Evolutionary conservation across 257 asterid species (phyloP), one percentile per base, ranked within the genome.

Genomic region (Buddleja alternifolia): DNA sequence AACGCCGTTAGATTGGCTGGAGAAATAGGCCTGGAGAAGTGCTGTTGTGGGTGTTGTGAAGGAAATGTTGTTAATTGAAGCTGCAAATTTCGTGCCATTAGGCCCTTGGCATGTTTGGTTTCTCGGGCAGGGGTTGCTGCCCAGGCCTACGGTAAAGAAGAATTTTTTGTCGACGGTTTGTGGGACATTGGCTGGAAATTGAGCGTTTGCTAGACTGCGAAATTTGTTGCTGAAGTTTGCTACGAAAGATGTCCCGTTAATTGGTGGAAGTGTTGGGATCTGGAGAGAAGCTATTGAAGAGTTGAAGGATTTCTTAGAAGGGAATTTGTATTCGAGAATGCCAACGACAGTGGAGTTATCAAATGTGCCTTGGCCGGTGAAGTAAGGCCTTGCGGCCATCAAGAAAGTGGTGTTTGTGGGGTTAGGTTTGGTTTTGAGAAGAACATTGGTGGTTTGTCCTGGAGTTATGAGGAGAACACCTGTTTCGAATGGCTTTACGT

Each of bases 101-200:
- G 94, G 88, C 34, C 96, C 96, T 72, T 84, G 91, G 42, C 96
- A 89, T 0, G 90, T 86, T 25, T 83, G 83, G 52, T 77, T 77
- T 39, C 29, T 62, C 4, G 77, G 78, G 39, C 94, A 84, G 4
- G 94, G 94, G 55, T 19, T 81, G 60, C 86, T 83, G 11, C 95
- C 90, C 0, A 88, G 75, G 0, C 90, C 85, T 7, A 83, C 83
- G 0, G 90, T 85, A 78, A 88, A 88, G 24, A 81, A 63, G 88
- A 88, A 86, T 9, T 57, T 75, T n/a, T 34, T 66, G 20, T 83
- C 88, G 0, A 85, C 24, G 0, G 46, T 78, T 48, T 23, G 76
- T 17, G 95, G 95, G 17, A 88, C 92, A 2, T 81, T 83, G n/a
- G 88, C 88, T 8, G 95, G 96, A 66, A 75, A 88, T 14, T 77